These are phyloP conservation scores for Daldinia loculata DNA, from an alignment of 495 filamentous ascomycete species.

Conservation along the genomic window DNA sequence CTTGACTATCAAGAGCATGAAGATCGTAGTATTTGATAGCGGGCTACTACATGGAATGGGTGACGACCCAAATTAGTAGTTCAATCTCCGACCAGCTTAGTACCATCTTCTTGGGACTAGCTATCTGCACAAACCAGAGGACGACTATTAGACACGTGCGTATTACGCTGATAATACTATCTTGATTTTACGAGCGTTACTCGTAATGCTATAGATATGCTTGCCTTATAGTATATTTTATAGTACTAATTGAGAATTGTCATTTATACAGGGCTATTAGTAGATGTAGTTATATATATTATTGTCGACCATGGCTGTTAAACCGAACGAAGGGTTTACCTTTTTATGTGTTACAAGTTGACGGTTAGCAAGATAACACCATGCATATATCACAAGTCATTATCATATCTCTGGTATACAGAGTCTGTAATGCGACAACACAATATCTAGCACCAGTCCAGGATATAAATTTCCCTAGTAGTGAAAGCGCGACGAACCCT, in stretches of 20 bases:
- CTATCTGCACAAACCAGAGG: slow-evolving; percentile 31
- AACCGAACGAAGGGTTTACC: not conserved
- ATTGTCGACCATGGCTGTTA: not conserved
- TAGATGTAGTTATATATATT: not conserved
- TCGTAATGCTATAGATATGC: not conserved
- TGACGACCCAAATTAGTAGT: slow-evolving; percentile 26
- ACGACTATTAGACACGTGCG: slow-evolving; percentile 29
- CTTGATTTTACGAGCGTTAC: not conserved
- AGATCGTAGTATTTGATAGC: not conserved
- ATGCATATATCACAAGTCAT: slow-evolving; percentile 17
- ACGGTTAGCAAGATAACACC: not conserved
- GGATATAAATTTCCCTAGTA: slow-evolving; percentile 52
- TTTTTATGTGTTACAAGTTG: not conserved
- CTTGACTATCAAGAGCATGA: not conserved
- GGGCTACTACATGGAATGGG: not conserved
- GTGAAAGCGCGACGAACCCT: slow-evolving; percentile 48
- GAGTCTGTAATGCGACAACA: not conserved
- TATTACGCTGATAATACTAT: not conserved
- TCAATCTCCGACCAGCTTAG: slow-evolving; percentile 38
- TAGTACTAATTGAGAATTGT: not conserved
- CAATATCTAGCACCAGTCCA: slow-evolving; percentile 49
- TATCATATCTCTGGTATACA: not conserved
- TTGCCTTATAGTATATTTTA: not conserved
- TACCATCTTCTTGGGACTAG: slow-evolving; percentile 11
- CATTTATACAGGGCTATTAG: not conserved